phyloP scores from a whole-genome alignment of 768 basidiomycete genomes.

The Mycena chlorophos region DNA sequence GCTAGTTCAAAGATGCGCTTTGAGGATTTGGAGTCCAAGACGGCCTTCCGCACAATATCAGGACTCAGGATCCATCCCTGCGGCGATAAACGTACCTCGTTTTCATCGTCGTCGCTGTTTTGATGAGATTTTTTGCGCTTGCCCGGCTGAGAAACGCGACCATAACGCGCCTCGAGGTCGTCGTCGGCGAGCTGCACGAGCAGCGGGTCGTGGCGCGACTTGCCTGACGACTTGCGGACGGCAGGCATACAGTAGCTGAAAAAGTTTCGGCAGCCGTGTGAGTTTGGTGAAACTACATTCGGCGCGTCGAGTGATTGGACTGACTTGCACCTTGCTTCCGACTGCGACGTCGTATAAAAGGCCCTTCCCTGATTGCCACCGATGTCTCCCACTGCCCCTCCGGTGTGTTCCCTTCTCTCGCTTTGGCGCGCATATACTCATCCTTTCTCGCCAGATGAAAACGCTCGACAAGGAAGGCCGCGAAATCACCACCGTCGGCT shows the following conservation, averaged over 20 bases:
- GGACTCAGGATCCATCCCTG: conserved; percentile 10
- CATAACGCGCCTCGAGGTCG: conserved; percentile 75
- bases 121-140: conserved; percentile 71
- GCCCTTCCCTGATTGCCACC: conserved; percentile 10
- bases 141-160: conserved; percentile 70
- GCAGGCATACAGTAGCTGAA: conserved; percentile 58
- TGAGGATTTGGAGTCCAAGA: conserved; percentile 80
- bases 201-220: conserved; percentile 82
- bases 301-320: too few relatives aligned
- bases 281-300: background rate
- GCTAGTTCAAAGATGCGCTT: conserved; percentile 90
- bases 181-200: conserved; percentile 82
- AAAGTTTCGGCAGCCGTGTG: background rate
- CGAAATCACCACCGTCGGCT: conserved; percentile 79
- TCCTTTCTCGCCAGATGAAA: conserved; percentile 46
- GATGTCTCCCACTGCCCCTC: conserved; percentile 11
- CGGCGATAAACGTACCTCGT: conserved; percentile 37
- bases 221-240: conserved; percentile 49
- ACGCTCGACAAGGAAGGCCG: conserved; percentile 73
- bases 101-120: conserved; percentile 42
- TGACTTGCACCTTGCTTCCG: too few relatives aligned
- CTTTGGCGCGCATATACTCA: conserved; percentile 16
- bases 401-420: conserved; percentile 8
- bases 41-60: conserved; percentile 44
- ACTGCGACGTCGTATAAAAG: conserved; percentile 9